Evolutionary conservation across 208 protist species (phyloP), one percentile per base, ranked within the genome.

Genomic region (Acanthamoeba castellanii): DNA sequence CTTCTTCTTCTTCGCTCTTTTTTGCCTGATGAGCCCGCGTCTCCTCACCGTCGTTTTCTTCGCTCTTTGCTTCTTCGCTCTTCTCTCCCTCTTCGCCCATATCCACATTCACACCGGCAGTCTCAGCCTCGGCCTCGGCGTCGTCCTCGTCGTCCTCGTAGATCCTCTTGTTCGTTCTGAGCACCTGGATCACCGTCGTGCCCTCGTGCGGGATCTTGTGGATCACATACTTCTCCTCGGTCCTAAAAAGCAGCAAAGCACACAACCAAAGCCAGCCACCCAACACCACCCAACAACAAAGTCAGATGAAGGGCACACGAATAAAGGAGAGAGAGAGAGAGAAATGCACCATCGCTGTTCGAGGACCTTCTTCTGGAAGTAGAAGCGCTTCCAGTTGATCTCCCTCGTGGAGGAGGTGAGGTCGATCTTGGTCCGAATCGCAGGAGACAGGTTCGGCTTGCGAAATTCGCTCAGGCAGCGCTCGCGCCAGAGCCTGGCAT

Each of bases 151-250:
- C 25, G 5, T 81, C 66, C 66, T 72, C 66, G 30, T 72, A 72
- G n/a, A 72, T 8, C n/a, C 30, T 27, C 72, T 30, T 52, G 42
- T 81, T 81, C 34, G 72, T 81, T n/a, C 72, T 27, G 27, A 81
- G 72, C 34, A 81, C 72, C 42, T 81, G 72, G 30, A 81, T 81
- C 42, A 81, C 72, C 18, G 72, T 81, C 16, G 72, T 81, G 37
- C 72, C 72, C 72, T 81, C 34, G 42, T 81, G 72, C 32, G 72
- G 37, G 72, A 81, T 81, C 37, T 81, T 42, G 72, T 81, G 72
- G 14, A 81, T 22, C 72, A 52, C 37, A 27, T 81, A 81, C 37
- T 47, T 52, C 42, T 52, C 18, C 37, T 81, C 37, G 7, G 22
- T 81, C 72, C 72, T 81, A n/a, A 8, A 30, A 22, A 18, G 7